These are phyloP conservation scores for Penicilliopsis zonata DNA, from an alignment of 495 filamentous ascomycete species.

Conservation along the genomic window DNA sequence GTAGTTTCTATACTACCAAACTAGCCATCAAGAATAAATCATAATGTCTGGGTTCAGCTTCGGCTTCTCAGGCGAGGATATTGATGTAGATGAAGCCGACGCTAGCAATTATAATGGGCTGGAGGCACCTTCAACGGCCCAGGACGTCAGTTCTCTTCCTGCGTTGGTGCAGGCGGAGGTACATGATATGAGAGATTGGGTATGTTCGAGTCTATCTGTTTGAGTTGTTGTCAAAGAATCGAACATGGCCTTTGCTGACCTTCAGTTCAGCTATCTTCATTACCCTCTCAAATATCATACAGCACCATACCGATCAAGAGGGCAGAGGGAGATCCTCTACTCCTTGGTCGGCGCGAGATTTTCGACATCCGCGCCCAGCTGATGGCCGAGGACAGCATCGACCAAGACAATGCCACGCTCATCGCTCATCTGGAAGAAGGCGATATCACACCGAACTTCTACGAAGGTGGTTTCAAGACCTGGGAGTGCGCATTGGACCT, in stretches of 20 bases:
- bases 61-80: constrained; percentile 74
- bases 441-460: constrained; percentile 81
- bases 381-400: constrained; percentile 67
- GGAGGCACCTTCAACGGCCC: constrained; percentile 4
- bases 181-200: constrained; percentile 35
- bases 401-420: constrained; percentile 29
- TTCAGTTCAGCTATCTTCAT: constrained; percentile 50
- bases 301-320: constrained; percentile 43
- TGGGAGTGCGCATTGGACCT: constrained; percentile 94
- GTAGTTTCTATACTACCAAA: no score
- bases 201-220: no score
- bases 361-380: constrained; percentile 91
- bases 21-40: no score
- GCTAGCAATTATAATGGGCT: constrained; percentile 10
- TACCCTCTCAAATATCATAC: constrained; percentile 74
- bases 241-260: no score
- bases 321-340: constrained; percentile 12
- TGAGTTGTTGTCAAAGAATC: constrained; percentile 32
- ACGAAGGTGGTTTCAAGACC: constrained; percentile 98
- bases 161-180: constrained; percentile 22
- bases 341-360: constrained; percentile 72
- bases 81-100: constrained; percentile 48
- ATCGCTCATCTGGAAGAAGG: constrained; percentile 56
- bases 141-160: constrained; percentile 12
- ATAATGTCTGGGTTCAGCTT: constrained; percentile 53